Evolutionary conservation across 1,284 basidiomycete genomes (phyloP), one percentile per base, ranked within the genome.

Genomic region (Cerrena zonata): DNA sequence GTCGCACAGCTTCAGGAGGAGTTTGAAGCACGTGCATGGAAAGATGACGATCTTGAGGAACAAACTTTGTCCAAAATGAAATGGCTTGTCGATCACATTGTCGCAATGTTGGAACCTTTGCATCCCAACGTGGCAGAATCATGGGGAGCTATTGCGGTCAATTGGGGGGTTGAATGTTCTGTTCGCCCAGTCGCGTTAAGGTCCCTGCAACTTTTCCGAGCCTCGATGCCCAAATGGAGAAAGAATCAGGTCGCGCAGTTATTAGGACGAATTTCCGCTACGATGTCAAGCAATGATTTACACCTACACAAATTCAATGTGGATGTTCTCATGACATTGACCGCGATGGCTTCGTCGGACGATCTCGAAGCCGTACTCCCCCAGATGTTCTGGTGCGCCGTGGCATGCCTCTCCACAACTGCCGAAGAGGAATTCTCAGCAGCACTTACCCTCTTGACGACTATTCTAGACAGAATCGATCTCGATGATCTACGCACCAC

Each of bases 201-300:
- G 26, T 95, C 94, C 2, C 76, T 97, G 56, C 92, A 96, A 65
- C 76, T 92, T n/a, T 93, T 93, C 69, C 84, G 92, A 36, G 82
- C 89, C 1, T 71, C 97, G n/a, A 79, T 82, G 56, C 88, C 91
- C 0, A 74, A 77, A 27, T 77, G 91, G 42, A 84, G 80, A 46
- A 79, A 86, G 47, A 71, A 77, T 11, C 88, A 91, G 69, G 74
- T 97, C 25, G 89, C 89, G 0, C 79, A 87, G 46, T 77, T 95
- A 30, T 76, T 97, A 0, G 89, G 88, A 21, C 81, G 94, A 41
- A 72, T 96, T 13, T 91, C 91, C 2, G 91, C 86, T 58, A 94
- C 91, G 3, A 82, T 94, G 25, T 85, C 90, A 1, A 86, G 84
- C 23, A 70, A 84, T 3, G 85, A 89, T 45, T 76, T 81, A 26